These are phyloP conservation scores for Amoebophrya sp. DNA, from an alignment of 169 alveolate genomes.

Conservation along the genomic window DNA sequence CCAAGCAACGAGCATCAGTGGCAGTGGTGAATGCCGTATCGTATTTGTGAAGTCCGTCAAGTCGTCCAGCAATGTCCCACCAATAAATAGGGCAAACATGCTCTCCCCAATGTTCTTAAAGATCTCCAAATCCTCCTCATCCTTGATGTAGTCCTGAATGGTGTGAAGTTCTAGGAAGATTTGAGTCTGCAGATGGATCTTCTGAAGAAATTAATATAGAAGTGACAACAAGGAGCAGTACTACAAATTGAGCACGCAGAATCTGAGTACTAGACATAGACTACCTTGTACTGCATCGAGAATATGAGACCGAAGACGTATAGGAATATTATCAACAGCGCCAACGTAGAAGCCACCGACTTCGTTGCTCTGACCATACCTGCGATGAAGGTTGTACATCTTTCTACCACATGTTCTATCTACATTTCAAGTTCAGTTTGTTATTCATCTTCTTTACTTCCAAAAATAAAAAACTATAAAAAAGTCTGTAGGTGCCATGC, in stretches of 20 bases:
- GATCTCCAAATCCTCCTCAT: background rate
- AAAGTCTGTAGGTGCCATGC: no score
- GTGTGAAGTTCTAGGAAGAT: no score
- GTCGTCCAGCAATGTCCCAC: background rate
- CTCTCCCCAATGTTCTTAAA: background rate
- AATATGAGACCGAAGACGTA: background rate
- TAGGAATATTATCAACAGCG: background rate
- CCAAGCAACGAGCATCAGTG: background rate
- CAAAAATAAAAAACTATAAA: no score
- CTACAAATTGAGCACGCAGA: no score
- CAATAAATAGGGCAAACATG: background rate
- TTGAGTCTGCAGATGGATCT: no score
- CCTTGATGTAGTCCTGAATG: background rate
- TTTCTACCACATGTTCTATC: no score
- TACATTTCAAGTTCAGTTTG: no score
- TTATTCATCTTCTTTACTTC: no score
- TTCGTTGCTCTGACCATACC: background rate
- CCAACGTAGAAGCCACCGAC: background rate
- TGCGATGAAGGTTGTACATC: background rate
- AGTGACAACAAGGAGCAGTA: no score
- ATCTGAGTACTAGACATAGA: no score
- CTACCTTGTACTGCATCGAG: constrained; percentile 18
- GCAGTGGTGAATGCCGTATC: background rate
- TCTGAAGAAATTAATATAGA: no score
- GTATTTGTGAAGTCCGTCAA: background rate